These are phyloP conservation scores for Talaromyces borbonicus DNA, from an alignment of 495 filamentous ascomycete species.

Conservation along the genomic window DNA sequence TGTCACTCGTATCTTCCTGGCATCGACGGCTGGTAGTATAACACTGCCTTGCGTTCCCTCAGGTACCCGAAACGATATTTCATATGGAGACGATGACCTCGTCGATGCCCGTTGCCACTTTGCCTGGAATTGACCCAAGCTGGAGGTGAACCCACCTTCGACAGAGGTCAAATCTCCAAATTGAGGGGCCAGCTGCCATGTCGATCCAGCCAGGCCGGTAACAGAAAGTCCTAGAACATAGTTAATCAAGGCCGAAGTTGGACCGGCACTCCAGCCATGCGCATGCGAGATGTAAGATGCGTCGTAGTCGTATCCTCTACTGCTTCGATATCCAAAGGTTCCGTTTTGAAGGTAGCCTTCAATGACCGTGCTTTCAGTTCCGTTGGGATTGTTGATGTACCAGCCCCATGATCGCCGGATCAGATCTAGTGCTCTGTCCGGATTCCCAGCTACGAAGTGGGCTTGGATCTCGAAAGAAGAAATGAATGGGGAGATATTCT, in stretches of 20 bases:
- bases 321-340: constrained; percentile 45
- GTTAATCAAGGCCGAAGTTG: constrained; percentile 44
- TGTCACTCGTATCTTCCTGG: constrained; percentile 19
- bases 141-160: constrained; percentile 46
- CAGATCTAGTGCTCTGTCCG: constrained; percentile 43
- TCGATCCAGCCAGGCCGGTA: constrained; percentile 33
- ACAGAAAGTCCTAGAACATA: constrained; percentile 46
- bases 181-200: constrained; percentile 42
- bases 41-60: constrained; percentile 36
- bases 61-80: constrained; percentile 31
- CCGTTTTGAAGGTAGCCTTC: constrained; percentile 51
- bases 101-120: constrained; percentile 22
- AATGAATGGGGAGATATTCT: constrained; percentile 52
- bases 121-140: constrained; percentile 41
- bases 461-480: constrained; percentile 52
- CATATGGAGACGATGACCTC: constrained; percentile 22
- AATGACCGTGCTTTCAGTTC: constrained; percentile 51
- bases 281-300: constrained; percentile 39
- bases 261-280: constrained; percentile 53
- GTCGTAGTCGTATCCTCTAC: constrained; percentile 27
- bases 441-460: constrained; percentile 38
- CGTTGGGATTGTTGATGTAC: constrained; percentile 49
- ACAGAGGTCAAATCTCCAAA: constrained; percentile 41
- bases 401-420: constrained; percentile 51
- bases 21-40: constrained; percentile 18